Base-by-base conservation (phyloP, 441 rosid species). In the Brassica balearica region DNA sequence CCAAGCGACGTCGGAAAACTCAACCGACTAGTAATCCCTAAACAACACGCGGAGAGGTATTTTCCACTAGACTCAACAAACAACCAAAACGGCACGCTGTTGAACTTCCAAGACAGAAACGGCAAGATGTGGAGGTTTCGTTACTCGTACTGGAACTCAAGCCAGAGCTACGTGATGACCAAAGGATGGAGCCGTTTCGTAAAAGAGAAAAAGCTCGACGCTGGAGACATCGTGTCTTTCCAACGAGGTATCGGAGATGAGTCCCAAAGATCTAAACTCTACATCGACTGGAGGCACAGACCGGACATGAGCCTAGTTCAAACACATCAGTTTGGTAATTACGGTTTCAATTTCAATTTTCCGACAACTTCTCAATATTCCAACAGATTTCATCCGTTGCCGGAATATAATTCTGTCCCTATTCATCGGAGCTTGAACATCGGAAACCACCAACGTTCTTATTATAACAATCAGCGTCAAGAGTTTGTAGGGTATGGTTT, bases 131-230 rank as follows among this genome's bases (percentile, higher is more conserved):
- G 98, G 98, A 77, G 97, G 55, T 94, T 94, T 84, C 88, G 98
- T 41, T 94, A 95, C 89, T 92, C 97, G 10, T 95, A 95, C 70
- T 95, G 98, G 98, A 95, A 93, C 71, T 90, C 96, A 59, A 95
- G 99, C 82, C 99, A 93, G 83, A 95, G 99, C 89, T 95, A 95
- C 78, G 98, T 95, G 32, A 95, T 95, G 97, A 95, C 98, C 25
- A 95, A 95, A 87, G 99, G 99, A 1, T 95, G 99, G 99, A 95
- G 98, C 84, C 92, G 99, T 32, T 95, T 95, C 61, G 99, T 95
- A 11, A 95, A 95, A 87, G 99, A 95, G 77, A 95, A 95, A 75
- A 91, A 92, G 85, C 98, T 95, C 8, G 96, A 93, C 55, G 96
- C 98, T 0, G 99, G 99, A 0, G 99, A 95, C 77, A 83, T 86